Conservation (phyloP, 768 basidiomycete genomes). For the Rhizopogon salebrosus region DNA sequence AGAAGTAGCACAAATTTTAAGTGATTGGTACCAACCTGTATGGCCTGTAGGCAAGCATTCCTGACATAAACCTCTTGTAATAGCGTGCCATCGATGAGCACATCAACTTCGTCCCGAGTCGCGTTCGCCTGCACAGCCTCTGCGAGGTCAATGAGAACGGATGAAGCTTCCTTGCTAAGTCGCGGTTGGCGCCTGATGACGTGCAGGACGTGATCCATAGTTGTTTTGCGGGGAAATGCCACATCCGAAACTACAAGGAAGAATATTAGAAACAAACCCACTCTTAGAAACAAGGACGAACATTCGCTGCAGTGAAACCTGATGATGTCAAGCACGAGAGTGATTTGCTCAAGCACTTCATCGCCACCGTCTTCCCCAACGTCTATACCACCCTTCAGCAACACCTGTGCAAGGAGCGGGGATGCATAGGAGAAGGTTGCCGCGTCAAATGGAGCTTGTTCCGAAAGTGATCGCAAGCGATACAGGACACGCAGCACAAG, state of each 20-base stretch:
- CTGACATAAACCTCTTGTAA: slow-evolving; percentile 85
- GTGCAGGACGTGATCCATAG: slow-evolving; percentile 65
- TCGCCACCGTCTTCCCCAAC: slow-evolving; percentile 53
- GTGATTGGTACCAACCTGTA: slow-evolving; percentile 55
- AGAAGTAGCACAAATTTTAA: background rate
- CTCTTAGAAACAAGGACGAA: slow-evolving; percentile 8
- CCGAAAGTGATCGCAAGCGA: slow-evolving; percentile 73
- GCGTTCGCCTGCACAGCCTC: slow-evolving; percentile 71
- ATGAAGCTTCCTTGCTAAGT: slow-evolving; percentile 78
- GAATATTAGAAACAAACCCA: slow-evolving; percentile 12
- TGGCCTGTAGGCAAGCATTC: slow-evolving; percentile 82
- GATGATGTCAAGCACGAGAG: slow-evolving; percentile 48
- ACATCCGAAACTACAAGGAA: slow-evolving; percentile 52
- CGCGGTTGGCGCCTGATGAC: slow-evolving; percentile 75
- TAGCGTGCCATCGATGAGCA: slow-evolving; percentile 70
- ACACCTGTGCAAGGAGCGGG: slow-evolving; percentile 67
- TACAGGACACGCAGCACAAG: slow-evolving; percentile 83
- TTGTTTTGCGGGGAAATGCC: slow-evolving; percentile 68
- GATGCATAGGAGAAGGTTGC: slow-evolving; percentile 81
- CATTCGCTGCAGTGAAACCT: slow-evolving; percentile 29
- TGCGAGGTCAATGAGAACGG: slow-evolving; percentile 74
- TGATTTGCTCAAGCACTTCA: slow-evolving; percentile 75
- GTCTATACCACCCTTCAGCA: slow-evolving; percentile 63
- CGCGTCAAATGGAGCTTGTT: slow-evolving; percentile 77
- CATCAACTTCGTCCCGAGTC: slow-evolving; percentile 53